These are phyloP conservation scores for Pilatotrama ljubarskyi DNA, from an alignment of 768 basidiomycete genomes.

Conservation along the genomic window DNA sequence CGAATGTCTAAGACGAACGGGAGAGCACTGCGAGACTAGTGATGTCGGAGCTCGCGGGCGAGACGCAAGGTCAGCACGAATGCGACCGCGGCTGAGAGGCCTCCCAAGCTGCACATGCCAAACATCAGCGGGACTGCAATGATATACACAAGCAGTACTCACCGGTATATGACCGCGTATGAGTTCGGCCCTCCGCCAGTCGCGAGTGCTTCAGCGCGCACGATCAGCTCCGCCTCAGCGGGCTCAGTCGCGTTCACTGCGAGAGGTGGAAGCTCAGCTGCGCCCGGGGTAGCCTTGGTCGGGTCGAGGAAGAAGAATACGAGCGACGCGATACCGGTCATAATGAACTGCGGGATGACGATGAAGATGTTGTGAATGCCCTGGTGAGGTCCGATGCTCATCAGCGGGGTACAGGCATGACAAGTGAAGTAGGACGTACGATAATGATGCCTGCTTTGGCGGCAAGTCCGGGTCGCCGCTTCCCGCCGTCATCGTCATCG, in stretches of 20 bases:
- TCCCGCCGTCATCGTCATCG: conserved; percentile 25
- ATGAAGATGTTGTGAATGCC: conserved; percentile 96
- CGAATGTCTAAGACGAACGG: background rate
- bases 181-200: conserved; percentile 53
- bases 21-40: background rate
- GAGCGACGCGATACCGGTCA: conserved; percentile 81
- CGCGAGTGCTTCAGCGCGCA: conserved; percentile 26
- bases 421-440: conserved; percentile 42
- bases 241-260: background rate
- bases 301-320: conserved; percentile 88
- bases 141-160: conserved; percentile 29
- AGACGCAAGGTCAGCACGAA: conserved; percentile 56
- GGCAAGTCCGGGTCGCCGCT: conserved; percentile 46
- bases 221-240: background rate
- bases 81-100: conserved; percentile 53
- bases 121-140: no score
- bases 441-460: conserved; percentile 88
- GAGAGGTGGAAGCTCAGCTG: conserved; percentile 2
- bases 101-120: conserved; percentile 48
- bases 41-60: conserved; percentile 50
- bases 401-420: background rate
- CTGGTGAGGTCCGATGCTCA: conserved; percentile 39
- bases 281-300: conserved; percentile 37
- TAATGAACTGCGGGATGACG: conserved; percentile 92
- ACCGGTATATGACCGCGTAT: conserved; percentile 83